Percentiles rank a stretch among this genome's conserved stretches.
These are phyloP conservation scores for Penicillium polonicum DNA, from an alignment of 2,329 filamentous ascomycete species.

Conservation along the genomic window DNA sequence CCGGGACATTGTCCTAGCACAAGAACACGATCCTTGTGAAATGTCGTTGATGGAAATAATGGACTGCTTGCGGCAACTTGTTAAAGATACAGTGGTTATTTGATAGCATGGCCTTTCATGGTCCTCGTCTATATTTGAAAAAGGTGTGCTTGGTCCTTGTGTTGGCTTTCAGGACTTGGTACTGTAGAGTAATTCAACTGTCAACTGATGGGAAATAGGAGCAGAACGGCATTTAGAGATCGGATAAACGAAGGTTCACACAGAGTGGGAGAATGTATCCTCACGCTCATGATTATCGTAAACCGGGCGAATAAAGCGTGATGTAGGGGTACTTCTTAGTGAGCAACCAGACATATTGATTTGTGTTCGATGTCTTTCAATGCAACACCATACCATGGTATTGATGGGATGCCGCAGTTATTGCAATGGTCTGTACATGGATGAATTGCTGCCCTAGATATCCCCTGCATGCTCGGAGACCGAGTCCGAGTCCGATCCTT, in stretches of 20 bases:
- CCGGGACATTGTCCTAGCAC: slow-evolving; percentile 13
- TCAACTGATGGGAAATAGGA: too few relatives aligned
- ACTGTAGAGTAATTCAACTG: neutral
- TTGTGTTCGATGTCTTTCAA: neutral
- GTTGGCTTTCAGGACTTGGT: neutral
- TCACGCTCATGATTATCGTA: neutral
- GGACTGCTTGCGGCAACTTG: slow-evolving; percentile 13
- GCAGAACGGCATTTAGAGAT: neutral
- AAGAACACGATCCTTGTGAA: slow-evolving; percentile 10
- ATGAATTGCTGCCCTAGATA: neutral
- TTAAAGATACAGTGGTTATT: slow-evolving; percentile 1
- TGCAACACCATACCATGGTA: neutral
- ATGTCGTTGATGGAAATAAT: slow-evolving; percentile 19
- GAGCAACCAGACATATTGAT: neutral
- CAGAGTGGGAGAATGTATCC: neutral
- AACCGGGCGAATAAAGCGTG: neutral
- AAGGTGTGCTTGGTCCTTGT: neutral
- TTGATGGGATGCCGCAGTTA: neutral
- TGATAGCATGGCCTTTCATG: neutral
- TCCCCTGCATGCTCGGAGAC: slow-evolving; percentile 9
- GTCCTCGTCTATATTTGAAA: neutral
- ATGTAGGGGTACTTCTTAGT: neutral
- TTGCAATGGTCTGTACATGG: neutral
- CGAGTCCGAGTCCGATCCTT: slow-evolving; percentile 18
- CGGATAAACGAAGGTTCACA: neutral